Base-by-base conservation (phyloP, 345 rosid genomes). In the Lepidium didymum region DNA sequence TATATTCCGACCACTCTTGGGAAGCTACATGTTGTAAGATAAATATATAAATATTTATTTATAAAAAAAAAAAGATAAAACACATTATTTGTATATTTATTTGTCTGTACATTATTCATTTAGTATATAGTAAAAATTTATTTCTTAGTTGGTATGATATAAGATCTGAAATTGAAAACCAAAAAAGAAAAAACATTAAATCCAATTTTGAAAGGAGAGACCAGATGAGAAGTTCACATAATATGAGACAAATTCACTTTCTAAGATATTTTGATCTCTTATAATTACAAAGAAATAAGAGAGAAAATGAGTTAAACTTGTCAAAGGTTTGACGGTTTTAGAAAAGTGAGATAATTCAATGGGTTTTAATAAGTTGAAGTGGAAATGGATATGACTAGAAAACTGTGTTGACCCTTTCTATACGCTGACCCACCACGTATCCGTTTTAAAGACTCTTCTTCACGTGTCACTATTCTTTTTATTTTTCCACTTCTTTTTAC, bases 401-500 rank as follows among this genome's bases (percentile, higher is more conserved):
- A 67, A 12, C 3, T 44, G 75, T 55, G 70, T 72, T 72, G 77
- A 73, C 66, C 46, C 0, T 8, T 72, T 63, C 64, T 55, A n/a
- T 5, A 44, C 75, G 42, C 64, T 64, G 66, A 64, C 70, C 69
- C 69, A 44, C 75, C 59, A 40, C 62, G 68, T 62, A 23, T 52
- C 21, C 18, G 38, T 16, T 54, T 35, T 44, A 14, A 21, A 52
- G 62, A 52, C 68, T 62, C 45, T 61, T 29, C 47, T 43, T 53
- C 57, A 13, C 50, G 41, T 63, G 50, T 12, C 50, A 1, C 2
- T 12, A 5, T 21, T 0, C 53, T 56, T 68, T 67, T 45, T 67
- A 2, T 33, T 56, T 43, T 35, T 19, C 23, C 23, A 21, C 23
- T 21, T 9, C 56, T 46, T 54, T 29, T 25, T 62, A 5, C 10